A percentile compares a stretch with the other conserved stretches of the same genome.
phyloP scores from a whole-genome alignment of 2,329 filamentous ascomycete genomes.

The Orbilia brochopaga region DNA sequence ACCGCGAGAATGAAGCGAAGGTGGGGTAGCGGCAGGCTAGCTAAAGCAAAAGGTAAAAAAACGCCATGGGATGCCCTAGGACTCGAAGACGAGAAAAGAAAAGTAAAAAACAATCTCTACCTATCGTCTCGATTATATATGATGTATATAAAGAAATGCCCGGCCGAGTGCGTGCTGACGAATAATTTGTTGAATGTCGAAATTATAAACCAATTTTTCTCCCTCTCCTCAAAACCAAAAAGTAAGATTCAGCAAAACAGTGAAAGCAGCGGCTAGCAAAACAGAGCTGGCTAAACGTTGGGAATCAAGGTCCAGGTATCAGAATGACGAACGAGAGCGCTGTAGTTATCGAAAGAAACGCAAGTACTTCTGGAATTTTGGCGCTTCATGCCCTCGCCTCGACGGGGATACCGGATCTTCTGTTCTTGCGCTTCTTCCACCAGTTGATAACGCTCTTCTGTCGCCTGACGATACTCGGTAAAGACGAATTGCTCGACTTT shows the following conservation, averaged over 20 bases:
- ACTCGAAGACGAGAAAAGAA: slow-evolving; percentile 18
- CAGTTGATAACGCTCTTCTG: slow-evolving; percentile 47
- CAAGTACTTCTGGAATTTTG: not conserved
- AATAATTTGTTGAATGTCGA: slow-evolving; percentile 11
- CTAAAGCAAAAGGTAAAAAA: slow-evolving; percentile 8
- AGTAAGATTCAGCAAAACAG: slow-evolving; percentile 1
- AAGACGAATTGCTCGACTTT: slow-evolving; percentile 37
- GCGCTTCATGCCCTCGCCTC: slow-evolving; percentile 39
- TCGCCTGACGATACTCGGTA: slow-evolving; percentile 37
- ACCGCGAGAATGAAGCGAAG: slow-evolving; percentile 10
- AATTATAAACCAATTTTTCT: slow-evolving; percentile 14
- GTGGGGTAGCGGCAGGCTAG: no score
- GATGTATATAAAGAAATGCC: slow-evolving; percentile 21
- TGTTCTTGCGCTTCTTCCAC: slow-evolving; percentile 51
- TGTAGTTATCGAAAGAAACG: not conserved
- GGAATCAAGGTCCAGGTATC: slow-evolving; percentile 2
- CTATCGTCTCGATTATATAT: slow-evolving; percentile 12
- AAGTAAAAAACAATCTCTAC: slow-evolving; percentile 37
- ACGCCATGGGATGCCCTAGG: slow-evolving; percentile 50
- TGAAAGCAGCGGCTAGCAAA: not conserved
- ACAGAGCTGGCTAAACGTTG: slow-evolving; percentile 13
- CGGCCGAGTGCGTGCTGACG: slow-evolving; percentile 21
- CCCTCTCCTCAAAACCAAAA: slow-evolving; percentile 12
- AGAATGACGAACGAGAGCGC: slow-evolving; percentile 6
- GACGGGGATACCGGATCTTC: slow-evolving; percentile 37